Evolutionary conservation across 495 filamentous ascomycete genomes (phyloP).

Genomic region (Penicillium bialowiezense): DNA sequence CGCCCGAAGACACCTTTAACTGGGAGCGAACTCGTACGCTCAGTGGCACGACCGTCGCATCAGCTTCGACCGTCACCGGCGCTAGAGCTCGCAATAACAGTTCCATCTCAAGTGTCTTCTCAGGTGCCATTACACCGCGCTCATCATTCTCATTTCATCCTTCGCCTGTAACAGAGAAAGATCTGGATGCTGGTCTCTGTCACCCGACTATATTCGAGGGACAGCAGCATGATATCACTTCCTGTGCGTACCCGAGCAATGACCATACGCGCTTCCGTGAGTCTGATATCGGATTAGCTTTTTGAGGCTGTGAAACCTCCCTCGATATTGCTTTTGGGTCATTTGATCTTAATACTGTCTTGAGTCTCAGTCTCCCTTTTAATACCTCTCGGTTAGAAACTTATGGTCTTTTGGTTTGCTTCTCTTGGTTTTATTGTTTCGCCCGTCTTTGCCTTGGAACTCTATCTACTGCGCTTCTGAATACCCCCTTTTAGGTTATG

Average conservation of each 20-base stretch:
- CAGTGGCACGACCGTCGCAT: constrained; percentile 39
- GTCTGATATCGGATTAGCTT: constrained; percentile 36
- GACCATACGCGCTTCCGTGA: constrained; percentile 20
- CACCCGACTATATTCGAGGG: constrained; percentile 32
- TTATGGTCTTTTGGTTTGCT: not conserved
- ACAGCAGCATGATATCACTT: constrained; percentile 18
- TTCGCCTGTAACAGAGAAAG: constrained; percentile 21
- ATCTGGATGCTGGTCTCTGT: constrained; percentile 17
- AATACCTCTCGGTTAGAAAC: not conserved
- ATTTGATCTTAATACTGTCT: not conserved
- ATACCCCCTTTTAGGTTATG: constrained; percentile 12
- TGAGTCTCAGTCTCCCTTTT: not conserved
- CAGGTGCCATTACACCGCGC: constrained; percentile 22
- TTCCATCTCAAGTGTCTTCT: constrained; percentile 31
- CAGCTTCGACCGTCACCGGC: constrained; percentile 25
- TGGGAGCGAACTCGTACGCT: constrained; percentile 39
- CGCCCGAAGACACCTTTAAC: constrained; percentile 20
- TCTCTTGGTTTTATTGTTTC: too few species aligned
- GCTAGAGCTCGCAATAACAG: constrained; percentile 16
- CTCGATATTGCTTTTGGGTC: not conserved
- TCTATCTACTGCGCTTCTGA: constrained; percentile 2
- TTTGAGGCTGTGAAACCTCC: constrained; percentile 16
- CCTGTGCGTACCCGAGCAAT: constrained; percentile 16
- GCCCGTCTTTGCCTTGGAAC: too few species aligned
- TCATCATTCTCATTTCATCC: constrained; percentile 18